Evolutionary conservation across 768 basidiomycete genomes (phyloP), one percentile per base, ranked within the genome.

Genomic region (Serendipita vermifera): DNA sequence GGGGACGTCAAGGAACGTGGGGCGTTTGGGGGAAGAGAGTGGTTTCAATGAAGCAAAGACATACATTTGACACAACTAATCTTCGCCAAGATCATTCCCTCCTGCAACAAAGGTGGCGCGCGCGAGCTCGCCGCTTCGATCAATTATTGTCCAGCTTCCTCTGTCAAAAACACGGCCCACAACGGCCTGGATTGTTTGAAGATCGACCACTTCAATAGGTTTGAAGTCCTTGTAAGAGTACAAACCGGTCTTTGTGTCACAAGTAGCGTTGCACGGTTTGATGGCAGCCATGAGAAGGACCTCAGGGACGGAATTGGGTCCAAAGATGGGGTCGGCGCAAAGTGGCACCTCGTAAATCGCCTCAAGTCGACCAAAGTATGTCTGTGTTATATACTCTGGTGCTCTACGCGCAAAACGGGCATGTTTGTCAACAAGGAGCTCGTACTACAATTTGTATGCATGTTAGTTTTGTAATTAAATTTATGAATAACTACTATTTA

Each of bases 321-420:
- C 61, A 24, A 58, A 41, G 17, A 26, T 7, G 6, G 39, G 15
- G 17, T 26, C 6, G 14, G 17, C 13, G 3, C 2, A 57, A 1
- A 70, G 48, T 3, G 57, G 56, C 15, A 73, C 31, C 20, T 65
- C 57, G 33, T 69, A 59, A 15, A 73, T 64, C 33, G 63, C 53
- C 43, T 65, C 57, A 1, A 73, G 65, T 57, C 69, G 68, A 1
- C 72, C 71, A 59, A 62, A 73, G 58, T 66, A 70, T 13, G 63
- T 60, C 14, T 39, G 39, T 5, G 15, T 17, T n/a, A 6, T 26
- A 5, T 20, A 41, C 5, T 7, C 39, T 6, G 39, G 39, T 26
- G 17, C 38, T 3, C 41, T 38, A 2, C 59, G 54, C 7, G 36
- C 57, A 14, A 58, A 35, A 6, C 53, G 56, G 2, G 65, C 62